Percentiles rank a stretch among this genome's conserved stretches.
These are phyloP conservation scores for Candida palmyrensis DNA, from an alignment of 805 yeast species.

Conservation along the genomic window DNA sequence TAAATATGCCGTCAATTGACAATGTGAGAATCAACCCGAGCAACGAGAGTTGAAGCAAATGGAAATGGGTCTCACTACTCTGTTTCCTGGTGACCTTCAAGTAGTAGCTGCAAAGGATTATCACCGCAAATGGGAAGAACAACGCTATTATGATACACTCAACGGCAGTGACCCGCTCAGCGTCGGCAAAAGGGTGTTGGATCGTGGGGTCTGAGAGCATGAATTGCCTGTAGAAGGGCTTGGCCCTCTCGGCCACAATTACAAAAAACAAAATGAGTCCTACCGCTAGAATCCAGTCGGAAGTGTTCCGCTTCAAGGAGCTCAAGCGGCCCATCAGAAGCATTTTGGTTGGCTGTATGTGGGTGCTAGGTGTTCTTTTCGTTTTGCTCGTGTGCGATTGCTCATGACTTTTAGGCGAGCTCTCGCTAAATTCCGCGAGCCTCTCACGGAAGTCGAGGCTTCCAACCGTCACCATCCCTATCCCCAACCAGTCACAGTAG, in stretches of 20 bases:
- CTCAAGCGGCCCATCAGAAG: too few species aligned
- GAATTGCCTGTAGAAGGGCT: conserved; percentile 33
- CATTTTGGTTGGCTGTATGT: too few species aligned
- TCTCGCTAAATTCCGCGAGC: too few species aligned
- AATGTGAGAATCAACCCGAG: conserved; percentile 25
- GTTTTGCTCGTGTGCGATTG: too few species aligned
- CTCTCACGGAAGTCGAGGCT: too few species aligned
- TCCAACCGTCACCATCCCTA: too few species aligned
- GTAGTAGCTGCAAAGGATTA: conserved; percentile 10
- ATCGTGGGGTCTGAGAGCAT: conserved; percentile 24
- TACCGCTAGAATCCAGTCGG: conserved; percentile 26
- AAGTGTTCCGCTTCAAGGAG: conserved; percentile 6
- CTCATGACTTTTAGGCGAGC: too few species aligned
- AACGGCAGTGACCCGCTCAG: conserved; percentile 26
- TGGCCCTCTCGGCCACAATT: conserved; percentile 24
- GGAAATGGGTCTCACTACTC: conserved; percentile 10
- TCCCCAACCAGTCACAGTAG: too few species aligned
- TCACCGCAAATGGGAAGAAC: conserved; percentile 19
- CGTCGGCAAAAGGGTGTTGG: conserved; percentile 29
- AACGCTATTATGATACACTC: conserved; percentile 24
- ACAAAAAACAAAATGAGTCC: conserved; percentile 22
- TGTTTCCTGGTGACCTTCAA: conserved; percentile 3
- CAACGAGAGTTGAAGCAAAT: conserved; percentile 23
- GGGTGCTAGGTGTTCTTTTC: too few species aligned
- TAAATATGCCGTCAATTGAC: conserved; percentile 26